These are phyloP conservation scores for Chlorella sp. DNA, from an alignment of 139 green algal genomes.

Conservation along the genomic window DNA sequence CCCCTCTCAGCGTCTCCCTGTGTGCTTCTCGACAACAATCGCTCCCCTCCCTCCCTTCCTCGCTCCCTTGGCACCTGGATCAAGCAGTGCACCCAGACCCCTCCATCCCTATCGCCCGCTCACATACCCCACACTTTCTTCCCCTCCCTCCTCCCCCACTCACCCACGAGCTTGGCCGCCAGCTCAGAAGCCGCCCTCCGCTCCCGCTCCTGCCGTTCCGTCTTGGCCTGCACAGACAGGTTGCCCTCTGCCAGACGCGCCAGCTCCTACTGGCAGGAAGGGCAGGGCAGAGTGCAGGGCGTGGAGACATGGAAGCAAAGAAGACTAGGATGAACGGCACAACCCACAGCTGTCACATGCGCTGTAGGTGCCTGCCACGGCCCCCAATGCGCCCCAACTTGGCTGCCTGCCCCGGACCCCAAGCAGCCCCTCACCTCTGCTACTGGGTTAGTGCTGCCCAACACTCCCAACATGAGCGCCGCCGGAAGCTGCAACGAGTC, in stretches of 20 bases:
- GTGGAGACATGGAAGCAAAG: no score
- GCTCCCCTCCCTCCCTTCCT: no score
- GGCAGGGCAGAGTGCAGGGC: background rate
- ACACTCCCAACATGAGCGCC: background rate
- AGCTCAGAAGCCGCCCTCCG: slow-evolving; percentile 24
- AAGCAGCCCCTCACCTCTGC: background rate
- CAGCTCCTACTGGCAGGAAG: slow-evolving; percentile 34
- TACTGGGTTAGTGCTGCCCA: slow-evolving; percentile 37
- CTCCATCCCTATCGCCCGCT: no score
- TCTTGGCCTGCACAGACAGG: slow-evolving; percentile 34
- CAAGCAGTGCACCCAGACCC: no score
- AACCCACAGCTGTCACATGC: no score
- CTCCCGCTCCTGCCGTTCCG: slow-evolving; percentile 38
- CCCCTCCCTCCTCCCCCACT: background rate
- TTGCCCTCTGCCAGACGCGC: slow-evolving; percentile 44
- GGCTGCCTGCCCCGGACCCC: no score
- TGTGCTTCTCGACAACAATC: no score
- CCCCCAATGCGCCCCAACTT: background rate
- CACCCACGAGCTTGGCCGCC: slow-evolving; percentile 57
- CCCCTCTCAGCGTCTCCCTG: no score
- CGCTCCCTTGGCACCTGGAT: no score
- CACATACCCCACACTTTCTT: no score
- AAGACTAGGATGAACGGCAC: no score
- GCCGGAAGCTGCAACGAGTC: slow-evolving; percentile 46
- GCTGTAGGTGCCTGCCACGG: background rate